A percentile compares a stretch with the other conserved stretches of the same genome.
These are phyloP conservation scores for Lipomyces yamadae DNA, from an alignment of 805 yeast genomes.

Conservation along the genomic window DNA sequence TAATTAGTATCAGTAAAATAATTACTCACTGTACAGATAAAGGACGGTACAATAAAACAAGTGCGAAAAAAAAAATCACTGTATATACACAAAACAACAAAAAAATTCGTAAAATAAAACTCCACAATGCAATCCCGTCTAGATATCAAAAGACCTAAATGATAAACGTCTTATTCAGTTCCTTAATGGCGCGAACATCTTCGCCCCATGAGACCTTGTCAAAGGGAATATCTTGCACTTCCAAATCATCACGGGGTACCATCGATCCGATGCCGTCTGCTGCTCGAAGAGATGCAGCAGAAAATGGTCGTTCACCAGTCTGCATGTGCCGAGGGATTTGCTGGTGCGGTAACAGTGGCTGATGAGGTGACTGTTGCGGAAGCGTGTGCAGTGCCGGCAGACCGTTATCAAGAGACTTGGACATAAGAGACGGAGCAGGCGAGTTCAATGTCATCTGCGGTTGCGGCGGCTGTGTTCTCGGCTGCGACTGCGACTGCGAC, in stretches of 20 bases:
- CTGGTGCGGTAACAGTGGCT: slow-evolving; percentile 22
- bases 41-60: background rate
- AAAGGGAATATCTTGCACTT: slow-evolving; percentile 40
- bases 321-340: slow-evolving; percentile 21
- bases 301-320: slow-evolving; percentile 13
- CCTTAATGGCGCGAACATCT: slow-evolving; percentile 44
- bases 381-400: slow-evolving; percentile 7
- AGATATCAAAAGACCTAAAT: slow-evolving; percentile 8
- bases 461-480: background rate
- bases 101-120: background rate
- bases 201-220: slow-evolving; percentile 43
- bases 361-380: slow-evolving; percentile 16
- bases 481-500: slow-evolving; percentile 11
- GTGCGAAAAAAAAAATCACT: background rate
- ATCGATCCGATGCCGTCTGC: slow-evolving; percentile 39
- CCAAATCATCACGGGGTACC: slow-evolving; percentile 9
- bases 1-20: background rate
- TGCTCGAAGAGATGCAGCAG: slow-evolving; percentile 46
- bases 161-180: slow-evolving; percentile 39
- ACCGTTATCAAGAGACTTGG: slow-evolving; percentile 1
- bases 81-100: background rate
- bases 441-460: slow-evolving; percentile 2
- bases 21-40: background rate
- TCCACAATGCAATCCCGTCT: slow-evolving; percentile 2
- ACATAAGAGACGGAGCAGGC: slow-evolving; percentile 8